These are phyloP conservation scores for Hura crepitans DNA, from an alignment of 441 rosid species.

Conservation along the genomic window DNA sequence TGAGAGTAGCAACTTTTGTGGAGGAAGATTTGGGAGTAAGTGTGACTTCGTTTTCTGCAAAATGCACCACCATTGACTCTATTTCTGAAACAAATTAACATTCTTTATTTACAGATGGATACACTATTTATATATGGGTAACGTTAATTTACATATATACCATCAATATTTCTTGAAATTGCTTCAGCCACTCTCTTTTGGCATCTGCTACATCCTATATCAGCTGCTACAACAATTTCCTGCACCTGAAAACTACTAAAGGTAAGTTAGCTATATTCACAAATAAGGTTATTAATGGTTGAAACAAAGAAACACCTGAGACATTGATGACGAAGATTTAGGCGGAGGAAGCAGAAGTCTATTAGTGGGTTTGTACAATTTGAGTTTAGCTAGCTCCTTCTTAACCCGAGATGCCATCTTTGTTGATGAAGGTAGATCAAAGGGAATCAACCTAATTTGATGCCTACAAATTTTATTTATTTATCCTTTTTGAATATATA, in stretches of 20 bases:
- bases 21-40: slow-evolving; percentile 19
- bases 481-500: too few species aligned
- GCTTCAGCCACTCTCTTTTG: slow-evolving; percentile 21
- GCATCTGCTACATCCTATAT: slow-evolving; percentile 29
- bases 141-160: background rate
- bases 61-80: slow-evolving; percentile 27
- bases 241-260: slow-evolving; percentile 3
- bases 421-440: too few species aligned
- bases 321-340: background rate
- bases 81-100: slow-evolving; percentile 12
- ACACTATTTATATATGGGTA: too few species aligned
- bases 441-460: too few species aligned
- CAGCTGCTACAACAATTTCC: slow-evolving; percentile 29
- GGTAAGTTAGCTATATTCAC: background rate
- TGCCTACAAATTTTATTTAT: too few species aligned
- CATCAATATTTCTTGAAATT: slow-evolving; percentile 26
- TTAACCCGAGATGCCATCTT: slow-evolving; percentile 18
- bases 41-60: slow-evolving; percentile 25
- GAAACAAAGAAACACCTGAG: background rate
- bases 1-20: background rate
- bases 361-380: background rate
- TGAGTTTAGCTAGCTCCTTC: slow-evolving; percentile 13
- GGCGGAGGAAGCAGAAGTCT: slow-evolving; percentile 1
- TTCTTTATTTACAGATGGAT: background rate
- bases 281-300: background rate